Percentiles rank a stretch among this genome's conserved stretches.
Conservation (phyloP, 2,329 filamentous ascomycete species). For the Paracamarosporium sp. region DNA sequence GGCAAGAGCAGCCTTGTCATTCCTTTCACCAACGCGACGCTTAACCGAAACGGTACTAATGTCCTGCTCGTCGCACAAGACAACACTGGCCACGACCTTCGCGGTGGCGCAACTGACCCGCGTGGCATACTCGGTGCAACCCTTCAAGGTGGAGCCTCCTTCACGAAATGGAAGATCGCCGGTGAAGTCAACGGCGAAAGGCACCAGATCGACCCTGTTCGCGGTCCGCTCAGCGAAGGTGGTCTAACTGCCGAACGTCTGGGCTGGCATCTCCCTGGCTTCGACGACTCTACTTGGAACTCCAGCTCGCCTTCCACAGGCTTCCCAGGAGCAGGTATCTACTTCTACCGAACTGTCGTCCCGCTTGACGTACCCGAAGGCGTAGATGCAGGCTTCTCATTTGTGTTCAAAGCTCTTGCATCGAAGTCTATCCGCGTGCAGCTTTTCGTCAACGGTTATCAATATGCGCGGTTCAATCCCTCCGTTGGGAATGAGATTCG, state of each 20-base stretch:
- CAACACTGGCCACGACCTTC: slow-evolving; percentile 66
- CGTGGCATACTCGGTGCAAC: slow-evolving; percentile 62
- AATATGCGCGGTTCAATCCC: slow-evolving; percentile 67
- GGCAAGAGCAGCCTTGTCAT: slow-evolving; percentile 50
- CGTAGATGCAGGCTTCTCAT: slow-evolving; percentile 64
- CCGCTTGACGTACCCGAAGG: slow-evolving; percentile 59
- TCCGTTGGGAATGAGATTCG: slow-evolving; percentile 66
- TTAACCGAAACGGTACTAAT: slow-evolving; percentile 50
- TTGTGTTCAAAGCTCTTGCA: slow-evolving; percentile 57
- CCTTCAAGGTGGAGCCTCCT: slow-evolving; percentile 50
- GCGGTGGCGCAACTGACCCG: slow-evolving; percentile 55
- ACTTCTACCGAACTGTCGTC: slow-evolving; percentile 62
- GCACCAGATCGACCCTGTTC: slow-evolving; percentile 59
- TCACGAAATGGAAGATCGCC: slow-evolving; percentile 64
- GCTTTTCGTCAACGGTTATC: slow-evolving; percentile 70
- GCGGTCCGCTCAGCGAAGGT: slow-evolving; percentile 64
- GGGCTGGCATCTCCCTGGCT: slow-evolving; percentile 66
- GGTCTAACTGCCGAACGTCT: slow-evolving; percentile 65
- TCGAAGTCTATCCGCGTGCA: slow-evolving; percentile 59
- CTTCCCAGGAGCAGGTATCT: slow-evolving; percentile 59
- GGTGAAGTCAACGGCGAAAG: slow-evolving; percentile 62
- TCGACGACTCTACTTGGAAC: slow-evolving; percentile 57
- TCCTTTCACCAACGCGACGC: slow-evolving; percentile 58
- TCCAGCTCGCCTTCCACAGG: slow-evolving; percentile 46
- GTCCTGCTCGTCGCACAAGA: slow-evolving; percentile 65